Percentiles rank a stretch among this genome's conserved stretches.
phyloP scores from a whole-genome alignment of 768 basidiomycete genomes.

The Sutorius australiensis region DNA sequence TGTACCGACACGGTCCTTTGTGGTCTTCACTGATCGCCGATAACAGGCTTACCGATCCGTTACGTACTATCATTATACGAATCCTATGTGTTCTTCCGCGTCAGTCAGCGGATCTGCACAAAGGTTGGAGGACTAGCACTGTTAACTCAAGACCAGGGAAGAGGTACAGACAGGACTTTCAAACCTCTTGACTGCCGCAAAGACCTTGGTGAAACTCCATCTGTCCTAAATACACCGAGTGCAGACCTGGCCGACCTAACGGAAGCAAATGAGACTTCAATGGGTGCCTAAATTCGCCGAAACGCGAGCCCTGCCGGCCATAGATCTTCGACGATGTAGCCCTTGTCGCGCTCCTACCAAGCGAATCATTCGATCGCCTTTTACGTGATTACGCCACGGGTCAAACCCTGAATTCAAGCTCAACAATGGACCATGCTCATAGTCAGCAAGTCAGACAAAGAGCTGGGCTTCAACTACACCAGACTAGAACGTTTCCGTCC shows the following conservation, averaged over 20 bases:
- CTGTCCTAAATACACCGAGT: neutral
- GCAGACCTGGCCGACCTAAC: neutral
- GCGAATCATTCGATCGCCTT: conserved; percentile 2
- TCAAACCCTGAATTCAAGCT: conserved; percentile 16
- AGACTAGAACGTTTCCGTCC: conserved; percentile 83
- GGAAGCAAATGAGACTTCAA: conserved; percentile 10
- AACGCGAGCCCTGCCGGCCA: neutral
- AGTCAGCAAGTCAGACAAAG: conserved; percentile 30
- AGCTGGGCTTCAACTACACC: conserved; percentile 63
- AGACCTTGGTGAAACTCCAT: neutral
- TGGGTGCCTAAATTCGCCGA: neutral
- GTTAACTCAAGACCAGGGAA: neutral
- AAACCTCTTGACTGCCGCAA: neutral
- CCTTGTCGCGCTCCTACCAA: conserved; percentile 10
- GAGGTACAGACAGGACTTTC: neutral
- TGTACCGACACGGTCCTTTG: conserved; percentile 3
- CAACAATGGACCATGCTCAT: conserved; percentile 21
- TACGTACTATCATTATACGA: conserved; percentile 15
- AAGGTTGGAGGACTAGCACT: neutral
- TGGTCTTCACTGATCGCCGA: conserved; percentile 7
- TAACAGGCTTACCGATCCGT: conserved; percentile 4
- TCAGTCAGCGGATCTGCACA: neutral
- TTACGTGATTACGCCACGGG: conserved; percentile 19
- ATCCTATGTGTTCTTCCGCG: neutral
- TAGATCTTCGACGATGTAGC: neutral